Percentiles rank a stretch among this genome's conserved stretches.
phyloP scores from a whole-genome alignment of 176 grass and related monocot genomes.

The Thalia dealbata region DNA sequence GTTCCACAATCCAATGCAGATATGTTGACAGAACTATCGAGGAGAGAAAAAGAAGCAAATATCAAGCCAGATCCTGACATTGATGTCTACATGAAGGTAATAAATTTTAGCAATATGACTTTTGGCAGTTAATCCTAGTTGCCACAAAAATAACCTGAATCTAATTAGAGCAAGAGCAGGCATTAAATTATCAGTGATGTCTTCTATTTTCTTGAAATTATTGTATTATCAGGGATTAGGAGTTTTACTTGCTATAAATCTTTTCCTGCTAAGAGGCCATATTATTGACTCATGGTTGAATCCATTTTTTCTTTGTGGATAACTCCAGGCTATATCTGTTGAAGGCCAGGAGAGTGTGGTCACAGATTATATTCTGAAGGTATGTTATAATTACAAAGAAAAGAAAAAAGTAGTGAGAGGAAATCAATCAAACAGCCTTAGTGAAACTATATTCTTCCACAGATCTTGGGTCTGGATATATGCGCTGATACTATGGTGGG shows the following conservation, averaged over 20 bases:
- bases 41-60: constrained; percentile 27
- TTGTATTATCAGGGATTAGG: no score
- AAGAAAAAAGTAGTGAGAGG: background rate
- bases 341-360: constrained; percentile 29
- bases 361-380: constrained; percentile 43
- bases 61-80: constrained; percentile 32
- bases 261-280: background rate
- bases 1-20: constrained; percentile 17
- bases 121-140: background rate
- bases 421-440: background rate
- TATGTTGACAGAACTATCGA: constrained; percentile 21
- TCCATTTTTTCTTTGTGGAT: background rate
- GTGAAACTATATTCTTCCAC: background rate
- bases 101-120: background rate
- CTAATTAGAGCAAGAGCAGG: no score
- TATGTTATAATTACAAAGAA: background rate
- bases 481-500: constrained; percentile 41
- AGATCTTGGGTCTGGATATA: constrained; percentile 36
- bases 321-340: constrained; percentile 27
- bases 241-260: no score
- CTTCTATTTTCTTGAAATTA: no score
- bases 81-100: constrained; percentile 38
- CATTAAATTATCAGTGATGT: no score
- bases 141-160: background rate
- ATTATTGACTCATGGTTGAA: background rate